Percentiles rank a stretch among this genome's conserved stretches.
Conservation (phyloP, 306 rosid species). For the Abrus pulchellus region DNA sequence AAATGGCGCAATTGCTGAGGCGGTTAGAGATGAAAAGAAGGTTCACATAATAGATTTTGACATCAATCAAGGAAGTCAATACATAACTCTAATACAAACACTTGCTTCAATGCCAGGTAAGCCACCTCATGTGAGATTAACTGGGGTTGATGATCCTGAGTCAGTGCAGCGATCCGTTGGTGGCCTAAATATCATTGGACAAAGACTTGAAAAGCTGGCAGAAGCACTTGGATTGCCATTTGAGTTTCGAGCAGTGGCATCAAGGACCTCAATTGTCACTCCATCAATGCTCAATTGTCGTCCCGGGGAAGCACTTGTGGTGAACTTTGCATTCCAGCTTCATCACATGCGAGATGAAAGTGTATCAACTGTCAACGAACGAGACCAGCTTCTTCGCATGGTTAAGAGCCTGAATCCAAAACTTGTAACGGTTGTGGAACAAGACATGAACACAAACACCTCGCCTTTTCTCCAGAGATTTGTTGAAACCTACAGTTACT, state of each 20-base stretch:
- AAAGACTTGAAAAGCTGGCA: conserved; percentile 85
- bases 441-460: conserved; percentile 93
- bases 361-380: conserved; percentile 79
- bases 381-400: conserved; percentile 91
- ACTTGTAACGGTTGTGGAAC: conserved; percentile 94
- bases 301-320: conserved; percentile 83
- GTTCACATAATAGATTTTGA: conserved; percentile 91
- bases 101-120: conserved; percentile 70
- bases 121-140: conserved; percentile 72
- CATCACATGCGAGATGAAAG: conserved; percentile 98
- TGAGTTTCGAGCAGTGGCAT: conserved; percentile 78
- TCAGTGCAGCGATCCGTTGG: conserved; percentile 88
- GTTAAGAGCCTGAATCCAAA: conserved; percentile 88
- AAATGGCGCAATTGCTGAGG: conserved; percentile 82
- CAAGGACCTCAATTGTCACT: conserved; percentile 64
- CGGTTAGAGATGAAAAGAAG: conserved; percentile 72
- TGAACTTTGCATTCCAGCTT: conserved; percentile 92
- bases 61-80: conserved; percentile 91
- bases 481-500: conserved; percentile 78
- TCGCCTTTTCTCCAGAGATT: conserved; percentile 84
- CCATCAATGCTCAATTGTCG: conserved; percentile 79
- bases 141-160: conserved; percentile 93
- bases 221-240: conserved; percentile 73
- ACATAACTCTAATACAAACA: conserved; percentile 82
- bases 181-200: conserved; percentile 82